phyloP scores from a whole-genome alignment of 345 rosid species.

The Psidium friedrichsthalianum region DNA sequence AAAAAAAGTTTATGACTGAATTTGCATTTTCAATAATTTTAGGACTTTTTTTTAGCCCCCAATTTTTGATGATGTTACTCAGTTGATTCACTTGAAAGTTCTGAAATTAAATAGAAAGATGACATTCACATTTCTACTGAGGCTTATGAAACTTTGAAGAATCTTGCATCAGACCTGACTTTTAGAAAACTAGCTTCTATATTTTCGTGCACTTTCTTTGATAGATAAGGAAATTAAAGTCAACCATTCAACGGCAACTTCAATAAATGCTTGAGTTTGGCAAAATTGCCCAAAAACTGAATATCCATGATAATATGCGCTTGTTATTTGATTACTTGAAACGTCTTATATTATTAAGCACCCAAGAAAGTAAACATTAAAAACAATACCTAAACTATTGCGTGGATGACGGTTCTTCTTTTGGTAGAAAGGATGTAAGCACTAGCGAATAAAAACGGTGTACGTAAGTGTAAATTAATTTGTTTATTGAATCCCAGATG shows the following conservation, averaged over 20 bases:
- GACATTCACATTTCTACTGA: neutral
- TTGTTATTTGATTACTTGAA: neutral
- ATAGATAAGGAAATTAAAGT: too few species aligned
- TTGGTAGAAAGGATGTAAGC: conserved; percentile 14
- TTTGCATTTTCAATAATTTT: too few species aligned
- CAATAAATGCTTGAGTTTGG: too few species aligned
- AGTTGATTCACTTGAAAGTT: too few species aligned
- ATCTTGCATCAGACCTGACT: too few species aligned
- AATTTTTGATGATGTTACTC: neutral
- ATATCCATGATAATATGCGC: neutral
- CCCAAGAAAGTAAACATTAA: neutral
- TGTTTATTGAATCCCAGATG: conserved; percentile 11
- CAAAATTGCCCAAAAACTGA: neutral
- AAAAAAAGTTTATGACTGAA: too few species aligned
- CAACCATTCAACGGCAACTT: too few species aligned
- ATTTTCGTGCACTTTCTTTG: too few species aligned
- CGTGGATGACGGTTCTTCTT: conserved; percentile 8
- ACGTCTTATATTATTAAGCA: neutral
- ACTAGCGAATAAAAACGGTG: neutral
- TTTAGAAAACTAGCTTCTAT: too few species aligned
- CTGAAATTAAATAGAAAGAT: too few species aligned
- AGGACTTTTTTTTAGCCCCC: too few species aligned
- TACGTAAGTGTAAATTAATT: neutral
- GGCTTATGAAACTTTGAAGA: neutral
- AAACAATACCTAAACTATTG: conserved; percentile 30